Evolutionary conservation across 2,329 filamentous ascomycete genomes (phyloP), one percentile per base, ranked within the genome.

Genomic region (Zasmidium angulare): DNA sequence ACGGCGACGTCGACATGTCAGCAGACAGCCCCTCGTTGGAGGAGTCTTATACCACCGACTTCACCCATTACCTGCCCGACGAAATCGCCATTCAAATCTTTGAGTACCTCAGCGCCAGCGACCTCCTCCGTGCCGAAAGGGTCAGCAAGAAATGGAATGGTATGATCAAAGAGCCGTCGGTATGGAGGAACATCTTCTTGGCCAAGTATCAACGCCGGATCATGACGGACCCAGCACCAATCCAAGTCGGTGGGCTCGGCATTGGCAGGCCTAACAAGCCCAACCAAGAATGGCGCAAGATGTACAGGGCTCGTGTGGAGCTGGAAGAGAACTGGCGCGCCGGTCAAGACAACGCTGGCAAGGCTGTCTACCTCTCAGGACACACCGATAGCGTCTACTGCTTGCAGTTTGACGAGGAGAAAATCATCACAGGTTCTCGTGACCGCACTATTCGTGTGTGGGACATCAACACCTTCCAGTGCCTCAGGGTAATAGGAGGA

Each of bases 341-440:
- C n/a, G 87, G 85, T 68, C 80, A 87, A 53, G 89, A 90, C 22
- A 57, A 67, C 57, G 87, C 88, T 65, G 90, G 92, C 9, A 88
- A 86, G 49, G 88, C 91, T 0, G 86, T 96, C 57, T 98, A 97
- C 74, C 83, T 99, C 21, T 91, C 95, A 69, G 95, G 95, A 1
- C 95, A 99, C 74, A 87, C 88, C 23, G 95, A 99, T 74, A 97
- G 92, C 66, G 96, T 99, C 58, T 99, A 99, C 78, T 99, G 95
- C 75, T 85, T 96, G 58, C 95, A 99, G 72, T 99, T 98, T 73
- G 95, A 99, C 74, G 93, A 98, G 88, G 83, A 89, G 72, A 99
- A 98, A 76, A 96, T 98, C 71, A 93, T 99, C 66, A 98, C 95
- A 2, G 95, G 95, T 24, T 97, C 93, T 10, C 88, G 95, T 63